Conservation (phyloP, 164 flowering plant genomes). For the Tetracentron sinense region DNA sequence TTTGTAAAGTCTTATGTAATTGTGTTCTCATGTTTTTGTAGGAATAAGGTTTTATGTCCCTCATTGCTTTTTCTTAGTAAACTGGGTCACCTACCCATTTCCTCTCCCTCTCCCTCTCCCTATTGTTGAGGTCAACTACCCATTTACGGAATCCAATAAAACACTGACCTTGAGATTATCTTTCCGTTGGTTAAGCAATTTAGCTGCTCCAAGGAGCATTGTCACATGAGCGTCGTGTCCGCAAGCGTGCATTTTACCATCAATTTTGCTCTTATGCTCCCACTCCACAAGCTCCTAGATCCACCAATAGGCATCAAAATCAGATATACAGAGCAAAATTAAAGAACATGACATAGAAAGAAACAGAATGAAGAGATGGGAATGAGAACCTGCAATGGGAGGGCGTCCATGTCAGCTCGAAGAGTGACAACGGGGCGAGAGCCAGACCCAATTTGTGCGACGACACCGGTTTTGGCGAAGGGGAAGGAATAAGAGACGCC, state of each 20-base stretch:
- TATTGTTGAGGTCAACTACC: background rate
- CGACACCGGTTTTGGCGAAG: slow-evolving; percentile 67
- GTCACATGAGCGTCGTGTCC: slow-evolving; percentile 87
- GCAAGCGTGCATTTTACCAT: slow-evolving; percentile 84
- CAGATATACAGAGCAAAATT: background rate
- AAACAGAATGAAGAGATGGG: background rate
- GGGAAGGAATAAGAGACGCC: slow-evolving; percentile 62
- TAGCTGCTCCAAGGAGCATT: slow-evolving; percentile 88
- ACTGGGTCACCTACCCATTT: no score
- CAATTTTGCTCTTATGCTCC: slow-evolving; percentile 79
- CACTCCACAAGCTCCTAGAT: slow-evolving; percentile 78
- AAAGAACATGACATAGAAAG: background rate
- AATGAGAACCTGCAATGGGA: slow-evolving; percentile 66
- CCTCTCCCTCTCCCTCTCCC: no score
- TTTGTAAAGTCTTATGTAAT: no score
- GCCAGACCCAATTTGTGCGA: slow-evolving; percentile 69
- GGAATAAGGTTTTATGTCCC: no score
- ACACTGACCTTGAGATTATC: slow-evolving; percentile 52
- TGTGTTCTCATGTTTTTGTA: no score
- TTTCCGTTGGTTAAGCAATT: slow-evolving; percentile 64
- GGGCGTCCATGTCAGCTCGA: slow-evolving; percentile 91
- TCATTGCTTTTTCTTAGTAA: no score
- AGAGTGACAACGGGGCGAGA: slow-evolving; percentile 67
- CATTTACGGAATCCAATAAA: slow-evolving; percentile 2
- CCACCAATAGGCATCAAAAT: slow-evolving; percentile 1